A percentile compares a stretch with the other conserved stretches of the same genome.
Evolutionary conservation across 169 alveolate genomes (phyloP).

Genomic region (Amoebophrya sp.): DNA sequence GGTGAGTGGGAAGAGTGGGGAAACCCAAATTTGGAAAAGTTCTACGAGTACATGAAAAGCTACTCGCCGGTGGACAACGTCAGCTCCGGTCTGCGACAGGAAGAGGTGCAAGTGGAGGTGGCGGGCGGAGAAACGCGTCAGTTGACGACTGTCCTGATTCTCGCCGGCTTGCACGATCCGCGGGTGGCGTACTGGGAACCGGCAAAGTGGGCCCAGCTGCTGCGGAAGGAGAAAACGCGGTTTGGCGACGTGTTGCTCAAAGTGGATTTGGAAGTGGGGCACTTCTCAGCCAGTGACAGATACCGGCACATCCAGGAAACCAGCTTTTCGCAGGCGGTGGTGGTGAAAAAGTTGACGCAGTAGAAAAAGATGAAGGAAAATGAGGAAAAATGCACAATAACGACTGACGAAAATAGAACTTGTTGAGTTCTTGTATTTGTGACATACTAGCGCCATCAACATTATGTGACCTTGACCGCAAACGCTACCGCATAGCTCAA

Average conservation of each 20-base stretch:
- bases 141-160: background rate
- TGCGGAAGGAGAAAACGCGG: background rate
- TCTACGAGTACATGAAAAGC: constrained; percentile 5
- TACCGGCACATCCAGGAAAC: background rate
- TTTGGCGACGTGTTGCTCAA: background rate
- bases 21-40: background rate
- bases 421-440: no score
- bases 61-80: constrained; percentile 35
- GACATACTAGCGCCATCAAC: no score
- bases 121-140: background rate
- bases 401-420: no score
- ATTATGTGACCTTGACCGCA: no score
- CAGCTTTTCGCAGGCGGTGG: background rate
- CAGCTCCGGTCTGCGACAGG: background rate
- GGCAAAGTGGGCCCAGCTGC: background rate
- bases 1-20: constrained; percentile 38
- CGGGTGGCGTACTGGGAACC: constrained; percentile 33
- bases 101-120: background rate
- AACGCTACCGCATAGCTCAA: no score
- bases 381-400: no score
- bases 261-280: background rate
- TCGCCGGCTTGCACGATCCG: constrained; percentile 12
- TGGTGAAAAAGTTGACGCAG: background rate
- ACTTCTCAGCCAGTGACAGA: constrained; percentile 22
- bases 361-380: no score